Evolutionary conservation across 768 basidiomycete genomes (phyloP), one percentile per base, ranked within the genome.

Genomic region (Ramaria sp.): DNA sequence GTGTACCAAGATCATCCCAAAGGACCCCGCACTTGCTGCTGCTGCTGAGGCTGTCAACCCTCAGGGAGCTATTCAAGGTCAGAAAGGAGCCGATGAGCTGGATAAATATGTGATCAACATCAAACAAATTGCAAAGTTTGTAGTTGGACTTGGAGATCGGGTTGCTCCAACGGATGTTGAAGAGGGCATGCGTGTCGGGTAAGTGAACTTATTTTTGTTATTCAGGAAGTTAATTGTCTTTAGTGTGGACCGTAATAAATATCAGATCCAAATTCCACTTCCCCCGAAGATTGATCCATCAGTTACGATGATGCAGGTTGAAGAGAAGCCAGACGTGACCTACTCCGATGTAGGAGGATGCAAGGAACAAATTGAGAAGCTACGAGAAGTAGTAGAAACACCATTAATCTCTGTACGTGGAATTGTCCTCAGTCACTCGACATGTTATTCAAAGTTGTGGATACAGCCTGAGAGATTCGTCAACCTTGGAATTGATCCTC

Each of bases 101-200:
- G 95, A 98, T 74, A 94, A 97, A 72, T 98, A 99, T 71, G 91
- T 99, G 65, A 98, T 99, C 71, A 96, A 95, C 69, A 94, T 99
- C 72, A 96, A 97, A 70, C 96, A 99, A 73, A 96, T 98, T 67
- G 96, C 96, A 9, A 99, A 99, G 72, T 98, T 97, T 67, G 96
- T 99, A 10, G 96, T 99, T 43, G 96, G 93, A 19, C 74, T 99
- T 4, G 94, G 93, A 19, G 96, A 99, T 63, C 86, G 92, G 42
- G 93, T 99, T 1, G 91, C 96, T 22, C 90, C 93, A 11, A 96
- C 95, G 2, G 96, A 99, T 73, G 93, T 99, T 53, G 96, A 99
- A 70, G 96, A 99, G 75, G 96, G 96, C n/a, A 99, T 99, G 96
- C 86, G 96, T 54, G 96, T 99, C 41, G 96, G 95, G 95, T 97